A percentile compares a stretch with the other conserved stretches of the same genome.
These are phyloP conservation scores for Paraphoma sp. DNA, from an alignment of 2,329 filamentous ascomycete genomes.

Conservation along the genomic window DNA sequence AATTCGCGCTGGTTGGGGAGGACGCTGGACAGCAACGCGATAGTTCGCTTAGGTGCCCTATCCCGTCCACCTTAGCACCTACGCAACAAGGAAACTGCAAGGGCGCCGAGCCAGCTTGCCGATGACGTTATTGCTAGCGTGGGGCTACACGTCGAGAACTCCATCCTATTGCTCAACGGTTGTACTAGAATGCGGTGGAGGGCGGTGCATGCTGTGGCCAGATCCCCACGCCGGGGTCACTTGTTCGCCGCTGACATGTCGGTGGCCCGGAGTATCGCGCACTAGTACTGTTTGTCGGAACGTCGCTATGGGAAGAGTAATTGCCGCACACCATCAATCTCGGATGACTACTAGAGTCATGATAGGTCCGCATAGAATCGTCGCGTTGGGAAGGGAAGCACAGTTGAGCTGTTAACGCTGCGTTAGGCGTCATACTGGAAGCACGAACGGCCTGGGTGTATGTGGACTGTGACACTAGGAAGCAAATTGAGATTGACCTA, in stretches of 20 bases:
- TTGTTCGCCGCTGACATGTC: conserved; percentile 21
- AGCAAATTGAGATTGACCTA: too few species aligned
- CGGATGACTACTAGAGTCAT: not conserved
- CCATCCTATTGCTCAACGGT: conserved; percentile 24
- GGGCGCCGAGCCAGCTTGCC: conserved; percentile 6
- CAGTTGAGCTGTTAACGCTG: not conserved
- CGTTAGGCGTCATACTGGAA: not conserved
- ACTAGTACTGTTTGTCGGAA: conserved; percentile 19
- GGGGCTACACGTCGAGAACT: conserved; percentile 6
- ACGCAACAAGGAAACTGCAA: not conserved
- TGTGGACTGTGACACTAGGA: too few species aligned
- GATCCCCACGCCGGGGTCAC: conserved; percentile 10
- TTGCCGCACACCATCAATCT: not conserved
- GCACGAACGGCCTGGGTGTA: not conserved
- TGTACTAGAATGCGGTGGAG: conserved; percentile 3
- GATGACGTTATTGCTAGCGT: conserved; percentile 25
- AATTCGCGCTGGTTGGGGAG: conserved; percentile 20
- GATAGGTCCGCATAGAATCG: not conserved
- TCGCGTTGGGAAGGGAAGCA: not conserved
- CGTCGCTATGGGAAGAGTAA: conserved; percentile 12
- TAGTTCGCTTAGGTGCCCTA: conserved; percentile 19
- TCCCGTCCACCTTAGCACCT: not conserved
- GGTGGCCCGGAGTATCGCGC: conserved; percentile 21
- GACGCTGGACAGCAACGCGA: conserved; percentile 1
- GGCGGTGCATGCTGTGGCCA: conserved; percentile 7